These are phyloP conservation scores for Ophiostoma sp. DNA, from an alignment of 2,329 filamentous ascomycete species.

Conservation along the genomic window DNA sequence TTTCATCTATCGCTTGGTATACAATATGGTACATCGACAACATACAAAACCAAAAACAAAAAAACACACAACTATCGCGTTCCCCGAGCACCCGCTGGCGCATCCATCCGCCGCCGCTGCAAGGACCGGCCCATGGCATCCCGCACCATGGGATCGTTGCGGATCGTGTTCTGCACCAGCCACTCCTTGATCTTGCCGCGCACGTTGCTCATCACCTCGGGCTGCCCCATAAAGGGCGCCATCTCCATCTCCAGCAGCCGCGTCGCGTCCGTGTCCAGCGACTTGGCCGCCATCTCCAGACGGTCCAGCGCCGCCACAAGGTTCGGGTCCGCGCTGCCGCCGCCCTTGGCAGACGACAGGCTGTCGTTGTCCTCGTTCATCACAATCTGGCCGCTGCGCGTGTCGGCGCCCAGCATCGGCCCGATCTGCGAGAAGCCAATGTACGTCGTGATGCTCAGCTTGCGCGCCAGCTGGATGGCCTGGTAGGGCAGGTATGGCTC, in stretches of 20 bases:
- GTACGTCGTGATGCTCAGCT: constrained; percentile 70
- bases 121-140: constrained; percentile 68
- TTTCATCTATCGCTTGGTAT: background rate
- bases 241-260: constrained; percentile 72
- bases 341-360: constrained; percentile 35
- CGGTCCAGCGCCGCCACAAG: constrained; percentile 59
- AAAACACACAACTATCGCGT: constrained; percentile 35
- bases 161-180: constrained; percentile 79
- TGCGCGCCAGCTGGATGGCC: constrained; percentile 67
- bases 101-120: constrained; percentile 56
- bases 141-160: constrained; percentile 72
- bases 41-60: background rate
- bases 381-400: constrained; percentile 28
- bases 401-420: constrained; percentile 53
- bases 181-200: constrained; percentile 74
- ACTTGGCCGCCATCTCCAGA: constrained; percentile 54
- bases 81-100: constrained; percentile 56
- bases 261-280: constrained; percentile 63
- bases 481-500: constrained; percentile 78
- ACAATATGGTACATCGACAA: background rate
- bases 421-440: constrained; percentile 79
- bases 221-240: constrained; percentile 73
- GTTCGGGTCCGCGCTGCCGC: constrained; percentile 39
- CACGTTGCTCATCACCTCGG: constrained; percentile 57
- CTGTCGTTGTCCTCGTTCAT: constrained; percentile 30